Conservation (phyloP, 495 filamentous ascomycete genomes). For the Talaromyces proteolyticus region DNA sequence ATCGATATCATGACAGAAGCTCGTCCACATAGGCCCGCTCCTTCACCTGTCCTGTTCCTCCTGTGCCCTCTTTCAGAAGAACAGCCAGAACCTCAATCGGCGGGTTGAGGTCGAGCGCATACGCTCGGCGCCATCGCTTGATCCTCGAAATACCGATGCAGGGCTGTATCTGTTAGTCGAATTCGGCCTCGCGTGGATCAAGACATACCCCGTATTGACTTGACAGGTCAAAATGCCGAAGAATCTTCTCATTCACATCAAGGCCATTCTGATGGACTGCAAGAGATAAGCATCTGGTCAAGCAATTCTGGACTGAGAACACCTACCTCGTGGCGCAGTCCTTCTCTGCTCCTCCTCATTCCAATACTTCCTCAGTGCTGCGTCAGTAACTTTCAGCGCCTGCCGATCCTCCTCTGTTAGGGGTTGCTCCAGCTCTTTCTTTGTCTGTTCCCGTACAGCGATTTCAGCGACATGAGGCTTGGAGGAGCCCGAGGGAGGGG, state of each 20-base stretch:
- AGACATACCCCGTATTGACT: slow-evolving; percentile 80
- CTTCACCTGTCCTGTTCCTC: slow-evolving; percentile 43
- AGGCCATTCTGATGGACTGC: slow-evolving; percentile 70
- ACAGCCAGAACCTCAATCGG: slow-evolving; percentile 91
- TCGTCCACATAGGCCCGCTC: slow-evolving; percentile 77
- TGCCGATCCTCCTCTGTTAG: slow-evolving; percentile 43
- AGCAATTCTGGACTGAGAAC: background rate
- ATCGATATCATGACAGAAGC: slow-evolving; percentile 47
- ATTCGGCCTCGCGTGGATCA: background rate
- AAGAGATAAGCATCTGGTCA: slow-evolving; percentile 1
- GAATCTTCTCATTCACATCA: slow-evolving; percentile 70
- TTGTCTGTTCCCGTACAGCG: slow-evolving; percentile 36
- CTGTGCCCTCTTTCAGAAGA: slow-evolving; percentile 63
- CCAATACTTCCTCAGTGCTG: slow-evolving; percentile 71
- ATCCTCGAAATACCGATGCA: slow-evolving; percentile 78
- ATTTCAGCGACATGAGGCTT: slow-evolving; percentile 43
- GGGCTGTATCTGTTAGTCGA: slow-evolving; percentile 50
- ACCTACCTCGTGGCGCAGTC: slow-evolving; percentile 29
- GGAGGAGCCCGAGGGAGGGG: slow-evolving; percentile 15
- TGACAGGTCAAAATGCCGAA: slow-evolving; percentile 83
- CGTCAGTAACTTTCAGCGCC: slow-evolving; percentile 55
- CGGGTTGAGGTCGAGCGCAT: slow-evolving; percentile 71
- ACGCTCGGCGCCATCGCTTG: slow-evolving; percentile 84
- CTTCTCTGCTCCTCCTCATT: slow-evolving; percentile 54
- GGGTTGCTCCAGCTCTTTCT: slow-evolving; percentile 32